phyloP scores from a whole-genome alignment of 176 grass and related monocot species.

The Cymbopogon citratus region DNA sequence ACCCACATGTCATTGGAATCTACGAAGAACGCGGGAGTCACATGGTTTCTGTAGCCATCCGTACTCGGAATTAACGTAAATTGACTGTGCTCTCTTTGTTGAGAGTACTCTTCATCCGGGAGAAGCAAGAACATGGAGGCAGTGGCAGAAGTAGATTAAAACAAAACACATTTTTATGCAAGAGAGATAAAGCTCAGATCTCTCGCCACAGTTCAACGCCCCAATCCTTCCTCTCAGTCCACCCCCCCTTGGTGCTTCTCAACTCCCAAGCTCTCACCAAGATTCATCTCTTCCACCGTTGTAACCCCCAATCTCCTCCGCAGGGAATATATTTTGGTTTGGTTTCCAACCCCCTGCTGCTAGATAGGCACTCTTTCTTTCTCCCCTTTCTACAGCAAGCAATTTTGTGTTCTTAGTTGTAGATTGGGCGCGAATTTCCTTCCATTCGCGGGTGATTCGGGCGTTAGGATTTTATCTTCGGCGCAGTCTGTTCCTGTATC shows the following conservation, averaged over 20 bases:
- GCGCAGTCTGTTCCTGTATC: neutral
- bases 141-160: neutral
- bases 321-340: neutral
- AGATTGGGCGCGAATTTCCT: neutral
- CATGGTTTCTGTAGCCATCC: neutral
- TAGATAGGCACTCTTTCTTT: neutral
- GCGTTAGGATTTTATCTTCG: neutral
- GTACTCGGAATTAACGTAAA: constrained; percentile 25
- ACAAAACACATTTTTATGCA: neutral
- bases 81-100: neutral
- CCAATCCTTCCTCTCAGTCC: neutral
- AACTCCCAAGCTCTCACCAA: neutral
- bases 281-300: constrained; percentile 5
- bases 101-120: neutral
- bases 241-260: neutral
- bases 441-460: neutral
- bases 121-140: constrained; percentile 27
- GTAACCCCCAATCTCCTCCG: neutral
- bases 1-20: neutral
- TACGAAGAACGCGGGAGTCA: fast-evolving
- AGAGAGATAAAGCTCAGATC: constrained; percentile 25
- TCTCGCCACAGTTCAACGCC: neutral
- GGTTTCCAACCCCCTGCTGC: neutral
- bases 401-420: neutral
- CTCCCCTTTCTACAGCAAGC: neutral